Percentiles rank a stretch among this genome's conserved stretches.
phyloP scores from a whole-genome alignment of 192 early-diverging fungal species.

The Fimicolochytrium jonesii region DNA sequence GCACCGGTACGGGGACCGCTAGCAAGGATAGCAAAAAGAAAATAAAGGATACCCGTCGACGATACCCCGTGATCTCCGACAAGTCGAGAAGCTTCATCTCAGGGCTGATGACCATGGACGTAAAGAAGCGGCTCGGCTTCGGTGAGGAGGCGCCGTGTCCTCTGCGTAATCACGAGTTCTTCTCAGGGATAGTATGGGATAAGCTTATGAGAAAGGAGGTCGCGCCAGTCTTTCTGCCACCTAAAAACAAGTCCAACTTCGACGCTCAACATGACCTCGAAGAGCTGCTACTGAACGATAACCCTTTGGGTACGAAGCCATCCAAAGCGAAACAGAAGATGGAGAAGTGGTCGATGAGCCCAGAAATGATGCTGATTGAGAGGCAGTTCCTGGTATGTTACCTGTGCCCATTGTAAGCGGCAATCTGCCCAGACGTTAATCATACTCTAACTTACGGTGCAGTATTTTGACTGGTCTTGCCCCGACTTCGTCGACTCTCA shows the following conservation, averaged over 20 bases:
- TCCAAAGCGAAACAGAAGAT: slow-evolving; percentile 29
- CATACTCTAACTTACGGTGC: no score
- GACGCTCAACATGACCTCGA: slow-evolving; percentile 68
- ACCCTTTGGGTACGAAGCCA: slow-evolving; percentile 46
- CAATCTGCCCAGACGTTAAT: no score
- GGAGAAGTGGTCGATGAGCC: slow-evolving; percentile 11
- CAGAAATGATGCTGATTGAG: slow-evolving; percentile 22
- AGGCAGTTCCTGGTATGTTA: slow-evolving; percentile 15
- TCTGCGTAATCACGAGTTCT: slow-evolving; percentile 41
- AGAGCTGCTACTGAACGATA: slow-evolving; percentile 65
- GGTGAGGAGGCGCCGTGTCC: slow-evolving; percentile 10
- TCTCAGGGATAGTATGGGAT: slow-evolving; percentile 36
- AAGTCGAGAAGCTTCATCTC: slow-evolving; percentile 5
- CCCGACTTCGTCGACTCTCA: slow-evolving; percentile 13
- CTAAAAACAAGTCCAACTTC: slow-evolving; percentile 51
- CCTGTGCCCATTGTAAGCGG: no score
- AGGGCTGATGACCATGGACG: slow-evolving; percentile 19
- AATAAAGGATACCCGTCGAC: no score
- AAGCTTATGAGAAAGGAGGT: slow-evolving; percentile 33
- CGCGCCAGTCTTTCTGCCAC: slow-evolving; percentile 44
- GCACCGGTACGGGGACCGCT: background rate
- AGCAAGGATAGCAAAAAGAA: no score
- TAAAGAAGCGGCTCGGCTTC: slow-evolving; percentile 14
- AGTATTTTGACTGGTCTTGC: slow-evolving; percentile 16
- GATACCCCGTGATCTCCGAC: slow-evolving; percentile 9